These are phyloP conservation scores for Zea mays DNA, from an alignment of 176 grass and related monocot genomes.

Conservation along the genomic window DNA sequence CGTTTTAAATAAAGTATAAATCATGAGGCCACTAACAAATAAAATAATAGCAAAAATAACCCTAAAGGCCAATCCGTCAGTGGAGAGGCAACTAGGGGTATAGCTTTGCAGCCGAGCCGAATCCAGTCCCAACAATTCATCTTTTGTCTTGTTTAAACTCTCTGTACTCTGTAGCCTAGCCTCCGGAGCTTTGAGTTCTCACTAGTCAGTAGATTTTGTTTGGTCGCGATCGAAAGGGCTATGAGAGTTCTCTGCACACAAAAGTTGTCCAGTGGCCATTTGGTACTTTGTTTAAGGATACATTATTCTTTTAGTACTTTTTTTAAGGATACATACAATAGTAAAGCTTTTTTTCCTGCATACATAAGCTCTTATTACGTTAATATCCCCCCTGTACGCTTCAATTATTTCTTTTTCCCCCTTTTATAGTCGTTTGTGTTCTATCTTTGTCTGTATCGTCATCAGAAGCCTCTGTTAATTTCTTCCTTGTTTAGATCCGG, in stretches of 20 bases:
- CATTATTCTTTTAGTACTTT: neutral
- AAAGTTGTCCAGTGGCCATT: slow-evolving; percentile 28
- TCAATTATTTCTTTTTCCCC: neutral
- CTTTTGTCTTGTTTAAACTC: slow-evolving; percentile 19
- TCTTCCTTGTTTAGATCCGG: neutral
- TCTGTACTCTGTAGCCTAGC: neutral
- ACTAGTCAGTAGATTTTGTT: slow-evolving; percentile 11
- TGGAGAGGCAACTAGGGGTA: slow-evolving; percentile 35
- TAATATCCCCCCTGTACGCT: neutral
- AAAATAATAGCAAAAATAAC: neutral
- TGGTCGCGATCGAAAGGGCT: neutral
- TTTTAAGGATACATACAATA: neutral
- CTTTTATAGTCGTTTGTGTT: neutral
- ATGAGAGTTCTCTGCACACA: neutral
- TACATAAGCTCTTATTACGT: slow-evolving; percentile 24
- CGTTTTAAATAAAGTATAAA: neutral
- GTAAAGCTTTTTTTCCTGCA: neutral
- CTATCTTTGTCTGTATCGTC: neutral
- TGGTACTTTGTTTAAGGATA: neutral
- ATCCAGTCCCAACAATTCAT: slow-evolving; percentile 35
- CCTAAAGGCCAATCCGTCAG: slow-evolving; percentile 15
- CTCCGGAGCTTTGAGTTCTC: slow-evolving; percentile 1
- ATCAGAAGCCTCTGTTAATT: neutral
- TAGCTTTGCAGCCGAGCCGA: slow-evolving; percentile 29
- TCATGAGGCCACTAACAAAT: neutral